These are phyloP conservation scores for Coelastrella sp. DNA, from an alignment of 139 green algal genomes.

Conservation along the genomic window DNA sequence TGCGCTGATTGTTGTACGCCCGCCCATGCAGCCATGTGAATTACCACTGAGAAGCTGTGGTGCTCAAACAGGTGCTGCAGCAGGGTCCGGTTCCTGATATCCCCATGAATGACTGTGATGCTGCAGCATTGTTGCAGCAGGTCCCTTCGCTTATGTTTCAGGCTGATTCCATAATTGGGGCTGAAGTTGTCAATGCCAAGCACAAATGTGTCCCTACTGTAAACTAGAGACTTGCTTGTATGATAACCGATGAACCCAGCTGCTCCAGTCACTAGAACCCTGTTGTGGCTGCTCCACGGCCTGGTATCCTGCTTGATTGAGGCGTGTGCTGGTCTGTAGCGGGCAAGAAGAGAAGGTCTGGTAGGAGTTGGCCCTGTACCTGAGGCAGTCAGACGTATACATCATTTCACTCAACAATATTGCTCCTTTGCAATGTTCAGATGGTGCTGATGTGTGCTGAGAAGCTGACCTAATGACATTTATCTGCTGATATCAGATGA, in stretches of 20 bases:
- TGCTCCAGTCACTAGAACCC: constrained; percentile 43
- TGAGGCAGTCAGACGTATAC: too few relatives aligned
- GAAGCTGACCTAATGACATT: too few relatives aligned
- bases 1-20: constrained; percentile 82
- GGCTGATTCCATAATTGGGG: constrained; percentile 77
- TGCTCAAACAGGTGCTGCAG: constrained; percentile 70
- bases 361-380: too few relatives aligned
- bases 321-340: too few relatives aligned
- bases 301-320: too few relatives aligned
- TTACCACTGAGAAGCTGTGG: constrained; percentile 79
- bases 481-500: too few relatives aligned
- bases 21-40: constrained; percentile 87
- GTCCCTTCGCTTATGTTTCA: constrained; percentile 73
- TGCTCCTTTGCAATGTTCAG: too few relatives aligned
- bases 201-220: constrained; percentile 64
- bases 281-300: not conserved
- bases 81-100: constrained; percentile 73
- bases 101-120: constrained; percentile 70
- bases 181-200: constrained; percentile 92
- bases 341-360: too few relatives aligned
- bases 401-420: too few relatives aligned
- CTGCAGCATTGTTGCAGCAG: constrained; percentile 50
- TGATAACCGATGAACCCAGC: constrained; percentile 86
- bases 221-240: constrained; percentile 57
- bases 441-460: too few relatives aligned